Percentiles rank a stretch among this genome's conserved stretches.
phyloP scores from a whole-genome alignment of 129 eudicot genomes.

The Lactuca saligna region DNA sequence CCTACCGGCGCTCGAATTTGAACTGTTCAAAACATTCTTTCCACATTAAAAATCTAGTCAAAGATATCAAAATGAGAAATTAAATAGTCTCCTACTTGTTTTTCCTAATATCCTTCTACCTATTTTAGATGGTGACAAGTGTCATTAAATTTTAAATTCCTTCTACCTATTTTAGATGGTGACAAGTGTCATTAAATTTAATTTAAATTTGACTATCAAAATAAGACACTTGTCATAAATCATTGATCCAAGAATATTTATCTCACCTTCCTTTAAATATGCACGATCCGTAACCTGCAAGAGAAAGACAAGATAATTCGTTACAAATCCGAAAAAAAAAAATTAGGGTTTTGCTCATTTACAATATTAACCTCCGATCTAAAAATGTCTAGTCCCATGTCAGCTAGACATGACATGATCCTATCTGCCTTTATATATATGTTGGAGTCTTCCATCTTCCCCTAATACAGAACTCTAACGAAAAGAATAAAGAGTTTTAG shows the following conservation, averaged over 20 bases:
- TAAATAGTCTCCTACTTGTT: no score
- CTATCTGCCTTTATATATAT: no score
- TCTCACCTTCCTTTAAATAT: slow-evolving; percentile 77
- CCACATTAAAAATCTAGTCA: slow-evolving; percentile 17
- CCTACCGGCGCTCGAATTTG: slow-evolving; percentile 43
- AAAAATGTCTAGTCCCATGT: neutral
- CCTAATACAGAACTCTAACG: neutral
- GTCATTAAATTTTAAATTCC: no score
- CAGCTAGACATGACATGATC: no score
- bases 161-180: no score
- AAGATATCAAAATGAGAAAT: neutral
- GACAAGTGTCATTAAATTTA: no score
- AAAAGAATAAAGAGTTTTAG: neutral
- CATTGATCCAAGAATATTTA: neutral
- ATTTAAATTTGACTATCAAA: neutral
- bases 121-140: no score
- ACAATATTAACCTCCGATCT: neutral
- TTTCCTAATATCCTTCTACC: no score
- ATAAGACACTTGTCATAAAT: neutral
- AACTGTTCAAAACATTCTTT: slow-evolving; percentile 35
- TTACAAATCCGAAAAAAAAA: neutral
- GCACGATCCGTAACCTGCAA: slow-evolving; percentile 85
- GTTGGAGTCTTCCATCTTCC: no score
- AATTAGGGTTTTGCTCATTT: neutral
- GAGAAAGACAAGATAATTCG: neutral